Evolutionary conservation across 164 flowering plant species (phyloP).

Genomic region (Tetracentron sinense): DNA sequence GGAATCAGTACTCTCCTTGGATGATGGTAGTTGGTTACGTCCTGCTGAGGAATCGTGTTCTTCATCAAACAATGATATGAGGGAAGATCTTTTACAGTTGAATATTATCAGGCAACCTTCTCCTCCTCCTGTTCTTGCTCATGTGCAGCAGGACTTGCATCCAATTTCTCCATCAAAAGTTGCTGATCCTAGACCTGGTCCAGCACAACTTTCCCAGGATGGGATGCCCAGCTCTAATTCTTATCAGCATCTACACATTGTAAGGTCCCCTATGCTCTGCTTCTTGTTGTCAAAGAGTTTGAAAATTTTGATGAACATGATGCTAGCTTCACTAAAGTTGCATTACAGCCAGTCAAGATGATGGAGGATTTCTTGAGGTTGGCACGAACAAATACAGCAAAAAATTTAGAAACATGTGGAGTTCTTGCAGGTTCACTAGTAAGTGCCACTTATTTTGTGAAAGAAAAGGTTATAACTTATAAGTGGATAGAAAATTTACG

Average conservation of each 20-base stretch:
- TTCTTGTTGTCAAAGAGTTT: not conserved
- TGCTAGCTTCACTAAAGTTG: conserved; percentile 14
- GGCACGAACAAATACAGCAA: conserved; percentile 72
- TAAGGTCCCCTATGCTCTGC: conserved; percentile 24
- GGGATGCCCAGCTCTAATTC: conserved; percentile 38
- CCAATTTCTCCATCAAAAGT: conserved; percentile 83
- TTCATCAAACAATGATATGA: conserved; percentile 21
- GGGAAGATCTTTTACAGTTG: conserved; percentile 41
- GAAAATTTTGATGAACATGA: not conserved
- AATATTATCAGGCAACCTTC: conserved; percentile 66
- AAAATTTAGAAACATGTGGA: conserved; percentile 94
- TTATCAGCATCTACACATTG: conserved; percentile 81
- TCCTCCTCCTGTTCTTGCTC: conserved; percentile 93
- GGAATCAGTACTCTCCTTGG: conserved; percentile 84
- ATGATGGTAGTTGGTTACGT: conserved; percentile 80
- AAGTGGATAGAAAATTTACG: not conserved
- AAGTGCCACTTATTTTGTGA: conserved; percentile 20
- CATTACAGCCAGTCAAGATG: conserved; percentile 71
- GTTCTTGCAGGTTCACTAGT: conserved; percentile 93
- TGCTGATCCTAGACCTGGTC: conserved; percentile 99
- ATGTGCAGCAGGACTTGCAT: conserved; percentile 47
- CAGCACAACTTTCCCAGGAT: conserved; percentile 49
- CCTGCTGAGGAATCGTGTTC: conserved; percentile 39
- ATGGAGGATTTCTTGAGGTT: conserved; percentile 84
- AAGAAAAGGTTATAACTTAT: too few relatives aligned